Conservation (phyloP, 768 basidiomycete genomes). For the Porpolomopsis calyptriformis region DNA sequence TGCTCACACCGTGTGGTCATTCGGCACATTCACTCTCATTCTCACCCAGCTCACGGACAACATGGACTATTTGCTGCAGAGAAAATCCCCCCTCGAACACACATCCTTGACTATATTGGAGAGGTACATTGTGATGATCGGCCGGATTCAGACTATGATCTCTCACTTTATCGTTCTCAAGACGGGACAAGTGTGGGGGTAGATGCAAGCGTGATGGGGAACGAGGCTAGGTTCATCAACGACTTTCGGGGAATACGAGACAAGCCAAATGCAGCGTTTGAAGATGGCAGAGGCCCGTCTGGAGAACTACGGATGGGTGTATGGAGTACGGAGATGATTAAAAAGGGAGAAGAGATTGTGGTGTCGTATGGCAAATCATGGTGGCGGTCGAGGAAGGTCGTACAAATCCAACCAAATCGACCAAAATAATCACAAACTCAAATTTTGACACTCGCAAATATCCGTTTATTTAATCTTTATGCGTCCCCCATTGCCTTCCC, state of each 20-base stretch:
- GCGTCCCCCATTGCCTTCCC: slow-evolving; percentile 41
- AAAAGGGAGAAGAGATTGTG: slow-evolving; percentile 74
- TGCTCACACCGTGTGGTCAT: slow-evolving; percentile 35
- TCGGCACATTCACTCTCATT: slow-evolving; percentile 38
- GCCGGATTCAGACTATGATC: slow-evolving; percentile 73
- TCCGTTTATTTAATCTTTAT: slow-evolving; percentile 22
- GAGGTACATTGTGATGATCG: slow-evolving; percentile 75
- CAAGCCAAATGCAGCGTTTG: slow-evolving; percentile 63
- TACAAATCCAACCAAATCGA: slow-evolving; percentile 2
- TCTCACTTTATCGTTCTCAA: slow-evolving; percentile 58
- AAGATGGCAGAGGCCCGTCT: slow-evolving; percentile 36
- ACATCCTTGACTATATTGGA: slow-evolving; percentile 72
- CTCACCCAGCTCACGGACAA: slow-evolving; percentile 74
- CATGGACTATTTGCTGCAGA: slow-evolving; percentile 69
- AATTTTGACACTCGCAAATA: slow-evolving; percentile 1
- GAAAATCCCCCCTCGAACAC: slow-evolving; percentile 54
- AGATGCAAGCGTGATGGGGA: slow-evolving; percentile 68
- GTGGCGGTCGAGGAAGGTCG: slow-evolving; percentile 41
- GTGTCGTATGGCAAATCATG: slow-evolving; percentile 84
- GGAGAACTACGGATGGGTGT: slow-evolving; percentile 74
- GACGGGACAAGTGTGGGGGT: slow-evolving; percentile 58
- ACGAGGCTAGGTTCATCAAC: slow-evolving; percentile 83
- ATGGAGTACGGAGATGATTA: slow-evolving; percentile 53
- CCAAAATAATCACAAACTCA: neutral
- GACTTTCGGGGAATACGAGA: slow-evolving; percentile 74